Percentiles rank a stretch among this genome's conserved stretches.
Evolutionary conservation across 2,329 filamentous ascomycete species (phyloP).

Genomic region (Diaporthe sp.): DNA sequence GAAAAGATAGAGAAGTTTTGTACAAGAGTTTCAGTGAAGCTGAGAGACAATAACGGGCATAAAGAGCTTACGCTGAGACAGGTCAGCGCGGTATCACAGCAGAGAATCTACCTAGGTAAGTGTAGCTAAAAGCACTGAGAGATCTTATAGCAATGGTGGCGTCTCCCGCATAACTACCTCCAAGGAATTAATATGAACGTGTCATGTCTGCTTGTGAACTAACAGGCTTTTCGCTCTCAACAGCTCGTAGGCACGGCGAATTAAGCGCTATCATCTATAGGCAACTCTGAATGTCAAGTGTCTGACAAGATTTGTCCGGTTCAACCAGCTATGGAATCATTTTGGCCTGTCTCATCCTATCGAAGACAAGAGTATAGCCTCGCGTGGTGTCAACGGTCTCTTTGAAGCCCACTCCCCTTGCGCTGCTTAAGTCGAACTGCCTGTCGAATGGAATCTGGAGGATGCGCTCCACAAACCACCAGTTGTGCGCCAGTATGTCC

Average conservation of each 20-base stretch:
- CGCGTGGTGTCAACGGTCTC: slow-evolving; percentile 1
- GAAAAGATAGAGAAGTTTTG: too few species aligned
- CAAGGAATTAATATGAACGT: too few species aligned
- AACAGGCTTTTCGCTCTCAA: too few species aligned
- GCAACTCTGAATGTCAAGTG: too few species aligned
- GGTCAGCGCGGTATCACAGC: not conserved
- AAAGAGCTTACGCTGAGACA: not conserved
- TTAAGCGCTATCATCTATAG: too few species aligned
- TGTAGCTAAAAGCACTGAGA: not conserved
- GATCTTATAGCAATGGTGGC: too few species aligned
- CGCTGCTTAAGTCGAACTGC: slow-evolving; percentile 16
- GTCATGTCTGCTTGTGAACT: too few species aligned
- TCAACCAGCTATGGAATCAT: not conserved
- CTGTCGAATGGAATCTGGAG: slow-evolving; percentile 19
- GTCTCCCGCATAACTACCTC: too few species aligned
- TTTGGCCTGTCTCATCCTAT: slow-evolving; percentile 13
- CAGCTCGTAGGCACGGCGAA: too few species aligned
- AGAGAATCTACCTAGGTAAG: too few species aligned
- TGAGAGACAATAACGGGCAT: not conserved
- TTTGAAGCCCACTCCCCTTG: not conserved
- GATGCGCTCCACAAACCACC: slow-evolving; percentile 29
- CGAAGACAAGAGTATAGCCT: slow-evolving; percentile 1
- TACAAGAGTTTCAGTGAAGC: too few species aligned
- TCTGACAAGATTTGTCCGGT: not conserved
- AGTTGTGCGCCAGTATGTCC: slow-evolving; percentile 7